Evolutionary conservation across 2,329 filamentous ascomycete species (phyloP), one percentile per base, ranked within the genome.

Genomic region (Sarocladium strictum): DNA sequence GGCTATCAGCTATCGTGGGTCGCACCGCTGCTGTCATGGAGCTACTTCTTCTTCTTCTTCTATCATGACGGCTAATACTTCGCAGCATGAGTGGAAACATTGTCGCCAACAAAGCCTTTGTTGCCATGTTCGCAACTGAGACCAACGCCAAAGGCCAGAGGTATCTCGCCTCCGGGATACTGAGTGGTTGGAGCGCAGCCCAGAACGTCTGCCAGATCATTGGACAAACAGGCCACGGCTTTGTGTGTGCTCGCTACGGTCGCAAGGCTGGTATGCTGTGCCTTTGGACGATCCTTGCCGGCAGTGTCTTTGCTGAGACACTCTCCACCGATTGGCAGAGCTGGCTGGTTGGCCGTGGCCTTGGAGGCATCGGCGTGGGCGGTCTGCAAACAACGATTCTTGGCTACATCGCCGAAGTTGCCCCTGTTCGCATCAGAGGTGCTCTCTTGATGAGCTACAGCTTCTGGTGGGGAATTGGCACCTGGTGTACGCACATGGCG

Each of bases 381-480:
- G 70, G 71, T 58, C 60, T 76, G 3, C 72, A 74, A 54, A 67
- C 69, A 7, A 74, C 72, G 0, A 55, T 75, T 29, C 71, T 72
- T 0, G 64, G 71, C 0, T 76, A 74, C 55, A 64, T 76, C 4
- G 65, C 71, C 2, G 72, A 76, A 55, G 62, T 71, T 0, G 68
- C 73, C 0, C 73, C 73, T 1, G 68, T 69, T 0, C 68, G 71
- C 7, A 63, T 74, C 1, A 64, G 72, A 17, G 74, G 73, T 19
- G 66, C 69, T 2, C 35, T 67, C 2, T 65, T 75, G 32, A 73
- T 74, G 57, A 63, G 65, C 6, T 73, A 75, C 55, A 71, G 63
- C 52, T 67, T 74, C 58, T 77, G 74, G 74, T 76, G 70, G 58
- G 68, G 69, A 1, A 27, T 75, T 0, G 74, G 74, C 1, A 65